phyloP scores from a whole-genome alignment of 23 red algal genomes.

The Gracilaria domingensis region DNA sequence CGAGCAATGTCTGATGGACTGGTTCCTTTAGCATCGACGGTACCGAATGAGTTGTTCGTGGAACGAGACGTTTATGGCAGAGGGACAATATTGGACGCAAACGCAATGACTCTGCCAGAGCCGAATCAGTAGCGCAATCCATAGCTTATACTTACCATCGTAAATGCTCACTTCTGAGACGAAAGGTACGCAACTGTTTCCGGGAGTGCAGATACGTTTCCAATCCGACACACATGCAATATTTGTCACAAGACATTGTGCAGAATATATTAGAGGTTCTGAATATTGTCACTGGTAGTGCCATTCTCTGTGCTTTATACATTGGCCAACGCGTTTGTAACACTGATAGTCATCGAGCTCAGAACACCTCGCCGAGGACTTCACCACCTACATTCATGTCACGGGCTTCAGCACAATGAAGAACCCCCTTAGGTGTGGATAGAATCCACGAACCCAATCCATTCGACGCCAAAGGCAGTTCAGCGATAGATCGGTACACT shows the following conservation, averaged over 20 bases:
- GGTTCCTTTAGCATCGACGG: constrained; percentile 46
- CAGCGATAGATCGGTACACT: constrained; percentile 40
- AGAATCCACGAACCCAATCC: constrained; percentile 70
- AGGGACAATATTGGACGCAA: constrained; percentile 55
- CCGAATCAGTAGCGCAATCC: constrained; percentile 29
- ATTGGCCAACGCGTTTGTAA: too few species aligned
- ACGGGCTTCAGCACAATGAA: constrained; percentile 69
- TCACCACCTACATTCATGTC: constrained; percentile 66
- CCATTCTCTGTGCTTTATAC: too few species aligned
- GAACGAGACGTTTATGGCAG: constrained; percentile 77
- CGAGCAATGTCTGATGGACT: constrained; percentile 50
- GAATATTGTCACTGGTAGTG: too few species aligned
- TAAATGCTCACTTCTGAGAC: constrained; percentile 17
- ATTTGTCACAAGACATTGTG: too few species aligned
- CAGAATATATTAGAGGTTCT: too few species aligned
- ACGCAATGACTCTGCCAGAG: constrained; percentile 40
- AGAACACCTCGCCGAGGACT: constrained; percentile 74
- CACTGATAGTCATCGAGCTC: neutral
- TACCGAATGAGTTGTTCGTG: constrained; percentile 64
- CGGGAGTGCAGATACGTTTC: neutral
- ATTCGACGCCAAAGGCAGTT: constrained; percentile 48
- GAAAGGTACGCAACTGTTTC: neutral
- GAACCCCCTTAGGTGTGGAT: constrained; percentile 68
- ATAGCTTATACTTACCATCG: constrained; percentile 22
- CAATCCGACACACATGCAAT: too few species aligned